These are phyloP conservation scores for Bifiguratus adelaidae DNA, from an alignment of 192 early-diverging fungal genomes.

Conservation along the genomic window DNA sequence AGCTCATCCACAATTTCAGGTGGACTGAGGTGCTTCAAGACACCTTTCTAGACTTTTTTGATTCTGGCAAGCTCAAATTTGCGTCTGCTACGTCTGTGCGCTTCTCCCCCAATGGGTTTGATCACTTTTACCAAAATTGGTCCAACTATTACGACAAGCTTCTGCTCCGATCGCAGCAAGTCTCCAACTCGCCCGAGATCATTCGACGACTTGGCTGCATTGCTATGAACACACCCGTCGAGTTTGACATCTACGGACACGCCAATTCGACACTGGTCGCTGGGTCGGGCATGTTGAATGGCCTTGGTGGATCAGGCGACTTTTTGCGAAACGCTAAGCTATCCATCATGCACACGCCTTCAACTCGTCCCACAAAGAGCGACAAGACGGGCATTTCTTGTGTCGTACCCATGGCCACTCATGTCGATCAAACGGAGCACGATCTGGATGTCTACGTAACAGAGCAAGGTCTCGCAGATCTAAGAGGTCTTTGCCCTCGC, in stretches of 20 bases:
- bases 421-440: slow-evolving; percentile 29
- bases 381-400: slow-evolving; percentile 26
- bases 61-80: slow-evolving; percentile 16
- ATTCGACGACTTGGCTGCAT: slow-evolving; percentile 28
- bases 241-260: slow-evolving; percentile 32
- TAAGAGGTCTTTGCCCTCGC: slow-evolving; percentile 22
- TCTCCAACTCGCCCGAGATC: slow-evolving; percentile 29
- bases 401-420: slow-evolving; percentile 24
- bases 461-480: slow-evolving; percentile 29
- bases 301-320: slow-evolving; percentile 25
- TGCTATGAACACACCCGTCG: slow-evolving; percentile 32
- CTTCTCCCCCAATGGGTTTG: slow-evolving; percentile 27
- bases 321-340: slow-evolving; percentile 26
- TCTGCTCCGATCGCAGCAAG: slow-evolving; percentile 25
- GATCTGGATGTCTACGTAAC: slow-evolving; percentile 29
- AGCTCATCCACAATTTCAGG: not conserved
- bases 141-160: slow-evolving; percentile 18
- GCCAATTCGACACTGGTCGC: slow-evolving; percentile 25
- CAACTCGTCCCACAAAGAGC: slow-evolving; percentile 20
- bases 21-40: slow-evolving; percentile 32
- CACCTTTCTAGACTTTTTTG: slow-evolving; percentile 27
- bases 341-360: slow-evolving; percentile 29
- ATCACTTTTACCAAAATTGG: slow-evolving; percentile 27
- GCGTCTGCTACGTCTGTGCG: slow-evolving; percentile 21
- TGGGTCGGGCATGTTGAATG: slow-evolving; percentile 30